Evolutionary conservation across 139 green algal species (phyloP).

Genomic region (Eudorina sp.): DNA sequence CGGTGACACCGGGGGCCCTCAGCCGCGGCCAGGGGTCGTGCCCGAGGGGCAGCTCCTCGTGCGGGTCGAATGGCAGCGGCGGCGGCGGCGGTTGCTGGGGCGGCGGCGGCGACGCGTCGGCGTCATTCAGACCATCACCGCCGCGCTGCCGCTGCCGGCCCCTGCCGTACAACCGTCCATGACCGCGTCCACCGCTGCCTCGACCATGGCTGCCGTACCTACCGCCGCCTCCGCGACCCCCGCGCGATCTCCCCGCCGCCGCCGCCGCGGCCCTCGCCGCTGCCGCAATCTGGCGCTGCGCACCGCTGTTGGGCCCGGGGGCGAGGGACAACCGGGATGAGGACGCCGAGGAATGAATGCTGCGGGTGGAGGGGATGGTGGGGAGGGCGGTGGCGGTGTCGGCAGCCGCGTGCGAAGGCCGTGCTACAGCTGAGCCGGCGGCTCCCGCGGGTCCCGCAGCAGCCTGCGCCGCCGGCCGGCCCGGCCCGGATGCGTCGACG

Average conservation of each 20-base stretch:
- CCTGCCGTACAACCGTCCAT: conserved; percentile 29
- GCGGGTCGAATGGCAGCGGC: not conserved
- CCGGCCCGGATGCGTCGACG: not conserved
- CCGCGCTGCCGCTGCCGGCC: not conserved
- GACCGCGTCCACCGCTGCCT: not conserved
- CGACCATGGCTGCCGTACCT: not conserved
- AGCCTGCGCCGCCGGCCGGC: not conserved
- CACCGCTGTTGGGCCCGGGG: not conserved
- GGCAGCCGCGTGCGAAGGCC: not conserved
- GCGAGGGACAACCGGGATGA: not conserved
- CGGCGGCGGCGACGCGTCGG: not conserved
- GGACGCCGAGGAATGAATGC: not conserved
- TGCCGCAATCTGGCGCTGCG: not conserved
- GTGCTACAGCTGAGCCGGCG: not conserved
- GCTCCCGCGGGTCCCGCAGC: not conserved
- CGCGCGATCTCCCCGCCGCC: not conserved
- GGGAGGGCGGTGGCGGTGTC: too few relatives aligned
- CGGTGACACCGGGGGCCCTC: not conserved
- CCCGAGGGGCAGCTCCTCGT: not conserved
- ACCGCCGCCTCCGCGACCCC: not conserved
- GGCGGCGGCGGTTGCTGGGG: not conserved
- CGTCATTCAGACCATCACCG: not conserved
- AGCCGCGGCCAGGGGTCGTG: not conserved
- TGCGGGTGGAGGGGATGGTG: too few relatives aligned
- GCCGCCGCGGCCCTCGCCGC: not conserved